phyloP scores from a whole-genome alignment of 1,284 basidiomycete genomes.

The Neotropicomus parvogracilis region DNA sequence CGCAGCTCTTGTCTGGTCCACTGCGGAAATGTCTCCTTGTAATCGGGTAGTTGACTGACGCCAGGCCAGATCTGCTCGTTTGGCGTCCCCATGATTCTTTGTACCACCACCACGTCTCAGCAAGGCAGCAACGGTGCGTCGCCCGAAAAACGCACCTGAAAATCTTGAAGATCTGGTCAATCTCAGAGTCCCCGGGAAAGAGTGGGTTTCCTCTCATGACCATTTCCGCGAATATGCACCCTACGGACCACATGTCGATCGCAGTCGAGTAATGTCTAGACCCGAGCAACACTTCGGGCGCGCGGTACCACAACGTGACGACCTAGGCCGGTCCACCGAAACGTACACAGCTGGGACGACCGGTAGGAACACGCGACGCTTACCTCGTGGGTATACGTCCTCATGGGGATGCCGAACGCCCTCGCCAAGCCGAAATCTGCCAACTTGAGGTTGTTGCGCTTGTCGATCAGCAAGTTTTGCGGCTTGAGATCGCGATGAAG shows the following conservation, averaged over 20 bases:
- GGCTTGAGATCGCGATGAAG: conserved; percentile 97
- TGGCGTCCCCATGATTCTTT: conserved; percentile 90
- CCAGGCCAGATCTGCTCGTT: conserved; percentile 92
- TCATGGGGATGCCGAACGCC: conserved; percentile 96
- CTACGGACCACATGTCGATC: conserved; percentile 99
- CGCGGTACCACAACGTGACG: conserved; percentile 97
- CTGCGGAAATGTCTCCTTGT: conserved; percentile 95
- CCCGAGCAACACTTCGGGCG: conserved; percentile 94
- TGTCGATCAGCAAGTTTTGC: conserved; percentile 95
- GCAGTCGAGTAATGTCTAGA: conserved; percentile 95
- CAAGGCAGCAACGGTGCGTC: not conserved
- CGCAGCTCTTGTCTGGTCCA: conserved; percentile 77
- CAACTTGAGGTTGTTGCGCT: conserved; percentile 86
- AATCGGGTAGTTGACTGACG: conserved; percentile 86
- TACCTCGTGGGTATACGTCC: conserved; percentile 98
- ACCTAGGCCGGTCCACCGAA: conserved; percentile 53
- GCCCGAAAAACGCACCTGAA: conserved; percentile 67
- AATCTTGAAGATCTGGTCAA: conserved; percentile 99
- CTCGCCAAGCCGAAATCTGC: conserved; percentile 96
- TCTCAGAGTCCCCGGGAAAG: conserved; percentile 98
- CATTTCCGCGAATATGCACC: conserved; percentile 94
- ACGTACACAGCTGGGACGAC: not conserved
- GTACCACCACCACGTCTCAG: conserved; percentile 10
- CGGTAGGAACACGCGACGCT: conserved; percentile 20
- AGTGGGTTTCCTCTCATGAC: conserved; percentile 83